Base-by-base conservation (phyloP, 2,329 filamentous ascomycete genomes). In the Zasmidium cellare region DNA sequence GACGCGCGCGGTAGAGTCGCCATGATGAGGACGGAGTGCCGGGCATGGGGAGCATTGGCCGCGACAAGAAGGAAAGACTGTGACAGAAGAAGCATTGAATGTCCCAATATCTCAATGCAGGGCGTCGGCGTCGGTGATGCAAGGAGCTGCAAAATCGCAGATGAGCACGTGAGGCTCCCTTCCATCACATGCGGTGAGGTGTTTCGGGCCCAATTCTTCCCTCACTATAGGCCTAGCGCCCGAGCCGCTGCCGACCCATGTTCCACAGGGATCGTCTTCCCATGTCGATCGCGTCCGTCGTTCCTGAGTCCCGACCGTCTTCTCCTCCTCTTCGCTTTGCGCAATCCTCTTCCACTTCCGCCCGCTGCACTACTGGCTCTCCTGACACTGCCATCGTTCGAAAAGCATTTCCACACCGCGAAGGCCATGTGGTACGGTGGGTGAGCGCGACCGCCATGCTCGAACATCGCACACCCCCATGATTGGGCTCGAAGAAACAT, bases 1-100 rank as follows among this genome's bases (percentile, higher is more conserved):
- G 69, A 35, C 90, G 85, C 23, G 87, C 85, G 58, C 81, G 80
- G 74, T 90, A 93, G 56, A 85, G 74, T n/a, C 85, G 82, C 88
- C 90, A 92, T 49, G 89, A 90, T 3, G 90, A 82, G 28, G 79
- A 77, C 25, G 85, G 80, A 38, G 81, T 75, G 58, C 83, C 82
- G 31, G 84, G 83, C 69, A 85, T 79, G 57, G 84, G 83, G 45
- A 84, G 60, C 71, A 61, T 74, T n/a, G 22, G 25, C 41, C 22
- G 9, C 23, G 46, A 16, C 2, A 22, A 12, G 20, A 5, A 20
- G 28, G 47, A 31, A 28, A 5, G 25, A 5, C 11, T 28, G 5
- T 5, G 11, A 11, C 25, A 28, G 25, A 6, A 11, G 11, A 28
- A 28, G 25, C 25, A 28, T 28, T 28, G 25, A 28, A 11, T 5